Conservation (phyloP, 176 grass and related monocot genomes). For the Microstegium vimineum region DNA sequence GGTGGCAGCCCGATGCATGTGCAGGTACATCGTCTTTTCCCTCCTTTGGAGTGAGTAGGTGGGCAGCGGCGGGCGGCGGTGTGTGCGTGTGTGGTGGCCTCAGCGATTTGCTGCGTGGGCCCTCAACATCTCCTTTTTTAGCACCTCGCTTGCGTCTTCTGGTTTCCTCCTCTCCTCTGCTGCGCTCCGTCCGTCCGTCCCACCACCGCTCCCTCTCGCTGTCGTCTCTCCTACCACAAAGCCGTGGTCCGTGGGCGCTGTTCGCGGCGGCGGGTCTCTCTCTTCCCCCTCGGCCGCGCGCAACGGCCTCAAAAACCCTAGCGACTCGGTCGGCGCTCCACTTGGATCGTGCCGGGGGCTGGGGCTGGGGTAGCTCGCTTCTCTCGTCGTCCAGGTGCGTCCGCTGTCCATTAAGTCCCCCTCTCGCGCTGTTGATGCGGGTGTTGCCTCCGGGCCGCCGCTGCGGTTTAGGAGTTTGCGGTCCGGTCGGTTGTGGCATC, state of each 20-base stretch:
- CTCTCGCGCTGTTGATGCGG: not conserved
- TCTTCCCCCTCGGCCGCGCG: not conserved
- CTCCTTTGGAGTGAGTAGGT: not conserved
- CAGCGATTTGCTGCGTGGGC: constrained; percentile 23
- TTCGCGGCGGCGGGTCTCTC: constrained; percentile 37
- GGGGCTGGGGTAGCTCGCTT: not conserved
- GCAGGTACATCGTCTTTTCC: constrained; percentile 4
- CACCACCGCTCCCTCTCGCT: not conserved
- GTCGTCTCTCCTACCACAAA: constrained; percentile 16
- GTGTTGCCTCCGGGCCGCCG: not conserved
- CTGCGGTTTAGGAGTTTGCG: not conserved
- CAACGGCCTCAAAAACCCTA: constrained; percentile 25
- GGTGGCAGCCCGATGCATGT: not conserved
- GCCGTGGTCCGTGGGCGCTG: constrained; percentile 22
- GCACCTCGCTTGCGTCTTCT: constrained; percentile 22
- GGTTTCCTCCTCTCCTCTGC: constrained; percentile 15
- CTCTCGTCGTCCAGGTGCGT: constrained; percentile 31
- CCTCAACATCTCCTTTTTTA: constrained; percentile 13
- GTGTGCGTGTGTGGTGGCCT: constrained; percentile 6
- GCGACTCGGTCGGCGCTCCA: not conserved
- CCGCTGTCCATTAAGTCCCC: not conserved
- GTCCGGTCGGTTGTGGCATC: not conserved
- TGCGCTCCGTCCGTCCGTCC: not conserved
- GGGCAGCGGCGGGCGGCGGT: not conserved
- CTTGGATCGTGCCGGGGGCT: not conserved